Evolutionary conservation across 805 yeast genomes (phyloP).

Genomic region (Nakazawaea populi): DNA sequence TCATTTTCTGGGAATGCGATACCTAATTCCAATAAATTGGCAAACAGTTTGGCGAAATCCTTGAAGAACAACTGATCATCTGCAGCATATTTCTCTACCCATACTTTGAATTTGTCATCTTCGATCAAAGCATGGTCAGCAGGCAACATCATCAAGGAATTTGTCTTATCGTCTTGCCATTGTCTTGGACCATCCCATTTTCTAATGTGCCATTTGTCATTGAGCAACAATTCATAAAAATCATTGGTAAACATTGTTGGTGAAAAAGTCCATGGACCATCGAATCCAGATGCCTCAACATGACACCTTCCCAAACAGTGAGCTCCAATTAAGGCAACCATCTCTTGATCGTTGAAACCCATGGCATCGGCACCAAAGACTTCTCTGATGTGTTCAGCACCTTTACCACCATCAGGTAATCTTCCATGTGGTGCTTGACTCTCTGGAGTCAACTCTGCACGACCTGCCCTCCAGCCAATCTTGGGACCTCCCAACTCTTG

Average conservation of each 20-base stretch:
- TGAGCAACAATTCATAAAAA: constrained; percentile 49
- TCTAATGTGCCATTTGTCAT: constrained; percentile 53
- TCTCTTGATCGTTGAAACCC: constrained; percentile 42
- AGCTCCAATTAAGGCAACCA: constrained; percentile 41
- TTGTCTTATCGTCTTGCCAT: constrained; percentile 55
- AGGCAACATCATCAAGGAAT: constrained; percentile 52
- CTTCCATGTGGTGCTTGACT: constrained; percentile 41
- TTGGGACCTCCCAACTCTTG: constrained; percentile 63
- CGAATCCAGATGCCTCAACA: constrained; percentile 62
- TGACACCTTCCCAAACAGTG: constrained; percentile 46
- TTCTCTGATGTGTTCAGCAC: constrained; percentile 36
- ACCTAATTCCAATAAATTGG: constrained; percentile 63
- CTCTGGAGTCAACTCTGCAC: constrained; percentile 29
- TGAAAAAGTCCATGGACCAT: constrained; percentile 87
- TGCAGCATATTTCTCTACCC: constrained; percentile 41
- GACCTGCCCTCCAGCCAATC: constrained; percentile 51
- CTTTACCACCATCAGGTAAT: constrained; percentile 43
- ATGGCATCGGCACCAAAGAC: constrained; percentile 34
- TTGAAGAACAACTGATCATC: constrained; percentile 43
- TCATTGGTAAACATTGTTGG: constrained; percentile 74
- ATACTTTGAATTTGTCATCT: constrained; percentile 38
- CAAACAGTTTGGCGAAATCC: constrained; percentile 41
- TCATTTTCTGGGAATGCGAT: constrained; percentile 51
- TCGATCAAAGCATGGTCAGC: constrained; percentile 49
- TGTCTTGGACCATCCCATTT: constrained; percentile 60